These are phyloP conservation scores for Selaginella tamariscina DNA, from an alignment of 75 land plant genomes.

Conservation along the genomic window DNA sequence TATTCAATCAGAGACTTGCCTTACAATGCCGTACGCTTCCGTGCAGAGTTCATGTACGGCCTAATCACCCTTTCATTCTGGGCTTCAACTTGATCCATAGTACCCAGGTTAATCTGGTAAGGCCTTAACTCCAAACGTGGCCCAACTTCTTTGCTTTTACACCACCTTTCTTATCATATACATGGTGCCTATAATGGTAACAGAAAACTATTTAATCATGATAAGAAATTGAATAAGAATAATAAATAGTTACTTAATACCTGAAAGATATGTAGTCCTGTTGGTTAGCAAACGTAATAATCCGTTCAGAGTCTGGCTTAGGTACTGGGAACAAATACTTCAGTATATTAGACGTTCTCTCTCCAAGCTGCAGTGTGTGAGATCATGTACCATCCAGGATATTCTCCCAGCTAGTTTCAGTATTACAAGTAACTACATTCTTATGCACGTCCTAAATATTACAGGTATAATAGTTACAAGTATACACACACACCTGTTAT, in stretches of 20 bases:
- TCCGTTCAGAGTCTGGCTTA: conserved; percentile 85
- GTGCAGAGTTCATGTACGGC: conserved; percentile 87
- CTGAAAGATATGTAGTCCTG: conserved; percentile 97
- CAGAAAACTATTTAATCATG: not conserved
- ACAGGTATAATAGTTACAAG: conserved; percentile 64
- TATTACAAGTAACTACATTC: no score
- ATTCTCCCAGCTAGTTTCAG: no score
- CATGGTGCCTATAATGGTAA: conserved; percentile 64
- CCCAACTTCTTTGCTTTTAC: conserved; percentile 84
- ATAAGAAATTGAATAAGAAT: not conserved
- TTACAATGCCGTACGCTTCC: conserved; percentile 59
- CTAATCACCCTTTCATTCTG: conserved; percentile 80
- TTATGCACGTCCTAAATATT: no score
- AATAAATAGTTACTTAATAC: conserved; percentile 41
- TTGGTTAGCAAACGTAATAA: conserved; percentile 84
- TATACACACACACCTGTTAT: no score
- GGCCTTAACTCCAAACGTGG: conserved; percentile 88
- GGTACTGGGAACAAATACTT: conserved; percentile 96
- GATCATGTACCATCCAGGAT: no score
- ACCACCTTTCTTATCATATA: conserved; percentile 80
- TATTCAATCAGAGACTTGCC: no score
- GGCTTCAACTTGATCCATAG: conserved; percentile 79
- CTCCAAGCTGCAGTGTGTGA: conserved; percentile 57
- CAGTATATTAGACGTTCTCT: conserved; percentile 81
- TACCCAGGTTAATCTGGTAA: conserved; percentile 89